These are phyloP conservation scores for Globisporangium orthogonon DNA, from an alignment of 352 stramenopile species.

Conservation along the genomic window DNA sequence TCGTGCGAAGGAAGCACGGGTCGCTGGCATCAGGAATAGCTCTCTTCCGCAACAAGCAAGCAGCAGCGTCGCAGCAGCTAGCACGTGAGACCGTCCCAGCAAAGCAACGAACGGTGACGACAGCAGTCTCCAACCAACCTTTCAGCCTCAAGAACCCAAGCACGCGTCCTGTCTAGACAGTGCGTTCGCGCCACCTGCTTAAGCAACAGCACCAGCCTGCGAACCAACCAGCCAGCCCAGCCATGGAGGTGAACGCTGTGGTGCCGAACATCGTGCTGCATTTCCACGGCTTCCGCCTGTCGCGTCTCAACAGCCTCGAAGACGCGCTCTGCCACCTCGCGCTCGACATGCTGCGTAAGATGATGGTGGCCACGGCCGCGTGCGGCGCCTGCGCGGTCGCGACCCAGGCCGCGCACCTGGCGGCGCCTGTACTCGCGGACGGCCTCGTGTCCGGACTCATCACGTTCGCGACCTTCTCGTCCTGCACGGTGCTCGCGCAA, in stretches of 20 bases:
- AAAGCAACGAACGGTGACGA: neutral
- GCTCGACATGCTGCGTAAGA: constrained; percentile 18
- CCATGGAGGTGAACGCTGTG: constrained; percentile 18
- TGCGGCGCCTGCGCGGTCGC: constrained; percentile 10
- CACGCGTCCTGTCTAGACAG: constrained; percentile 13
- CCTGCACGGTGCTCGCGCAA: constrained; percentile 30
- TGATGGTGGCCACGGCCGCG: constrained; percentile 12
- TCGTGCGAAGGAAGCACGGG: neutral
- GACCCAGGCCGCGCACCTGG: constrained; percentile 9
- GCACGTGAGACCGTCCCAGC: neutral
- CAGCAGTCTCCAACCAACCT: neutral
- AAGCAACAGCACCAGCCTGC: neutral
- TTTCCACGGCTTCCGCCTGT: constrained; percentile 46
- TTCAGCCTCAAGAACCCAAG: neutral
- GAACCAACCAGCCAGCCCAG: neutral
- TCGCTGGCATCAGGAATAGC: neutral
- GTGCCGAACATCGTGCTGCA: constrained; percentile 52
- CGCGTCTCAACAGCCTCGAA: constrained; percentile 18
- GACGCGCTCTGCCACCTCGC: constrained; percentile 17
- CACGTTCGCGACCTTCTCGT: constrained; percentile 47
- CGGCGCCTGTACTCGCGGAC: constrained; percentile 26
- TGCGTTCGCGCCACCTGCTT: neutral
- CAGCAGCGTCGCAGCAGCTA: neutral
- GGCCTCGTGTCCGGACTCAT: constrained; percentile 30
- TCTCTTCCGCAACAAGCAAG: neutral